Conservation (phyloP, 2,329 filamentous ascomycete genomes). For the Thielaviopsis punctulata region DNA sequence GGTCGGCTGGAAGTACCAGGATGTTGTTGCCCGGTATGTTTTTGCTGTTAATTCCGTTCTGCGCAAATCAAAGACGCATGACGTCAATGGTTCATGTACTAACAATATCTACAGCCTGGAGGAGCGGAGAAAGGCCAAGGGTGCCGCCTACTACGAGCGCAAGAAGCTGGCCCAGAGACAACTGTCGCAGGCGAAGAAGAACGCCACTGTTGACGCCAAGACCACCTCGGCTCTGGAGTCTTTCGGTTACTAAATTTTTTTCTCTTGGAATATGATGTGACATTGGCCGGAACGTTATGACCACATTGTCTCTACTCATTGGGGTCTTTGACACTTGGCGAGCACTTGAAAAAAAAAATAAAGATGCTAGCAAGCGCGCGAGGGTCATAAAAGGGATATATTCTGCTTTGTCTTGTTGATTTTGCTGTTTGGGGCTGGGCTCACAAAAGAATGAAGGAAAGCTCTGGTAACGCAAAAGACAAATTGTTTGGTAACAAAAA, state of each 20-base stretch:
- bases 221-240: constrained; percentile 74
- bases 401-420: constrained; percentile 7
- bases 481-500: constrained; percentile 11
- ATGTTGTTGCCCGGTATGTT: constrained; percentile 90
- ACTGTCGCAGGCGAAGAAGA: constrained; percentile 84
- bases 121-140: constrained; percentile 99
- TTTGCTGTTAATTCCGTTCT: background rate
- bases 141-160: constrained; percentile 97
- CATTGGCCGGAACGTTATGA: constrained; percentile 6
- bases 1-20: constrained; percentile 99
- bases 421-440: constrained; percentile 9
- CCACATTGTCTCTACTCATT: constrained; percentile 6
- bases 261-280: constrained; percentile 6
- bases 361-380: too few relatives aligned
- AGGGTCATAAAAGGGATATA: constrained; percentile 1
- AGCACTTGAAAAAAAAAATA: too few relatives aligned
- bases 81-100: background rate
- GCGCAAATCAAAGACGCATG: background rate
- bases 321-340: constrained; percentile 1
- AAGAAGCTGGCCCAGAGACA: constrained; percentile 94
- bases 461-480: constrained; percentile 5
- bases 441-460: constrained; percentile 11
- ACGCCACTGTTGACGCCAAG: constrained; percentile 70
- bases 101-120: constrained; percentile 51
- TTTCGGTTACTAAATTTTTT: constrained; percentile 67